These are phyloP conservation scores for Melanomma pulvis-pyrius DNA, from an alignment of 495 filamentous ascomycete species.

Conservation along the genomic window DNA sequence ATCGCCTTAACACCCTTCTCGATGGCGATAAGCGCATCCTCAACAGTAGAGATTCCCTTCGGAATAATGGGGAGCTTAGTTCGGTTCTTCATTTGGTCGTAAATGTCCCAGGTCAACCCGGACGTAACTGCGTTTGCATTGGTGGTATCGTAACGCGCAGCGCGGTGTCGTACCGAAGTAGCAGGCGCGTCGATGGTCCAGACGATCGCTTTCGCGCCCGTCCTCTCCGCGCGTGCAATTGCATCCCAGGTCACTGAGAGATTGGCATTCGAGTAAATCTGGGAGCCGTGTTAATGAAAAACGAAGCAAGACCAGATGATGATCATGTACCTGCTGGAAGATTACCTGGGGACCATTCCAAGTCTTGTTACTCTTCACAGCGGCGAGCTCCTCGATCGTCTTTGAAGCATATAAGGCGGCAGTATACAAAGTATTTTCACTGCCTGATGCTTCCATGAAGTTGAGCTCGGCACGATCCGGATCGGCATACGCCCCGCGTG, in stretches of 20 bases:
- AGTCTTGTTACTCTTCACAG: not conserved
- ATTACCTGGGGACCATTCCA: not conserved
- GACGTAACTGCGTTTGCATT: not conserved
- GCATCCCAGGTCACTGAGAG: slow-evolving; percentile 8
- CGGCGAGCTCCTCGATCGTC: not conserved
- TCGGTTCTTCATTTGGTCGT: slow-evolving; percentile 87
- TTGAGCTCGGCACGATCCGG: not conserved
- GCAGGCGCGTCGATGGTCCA: slow-evolving; percentile 61
- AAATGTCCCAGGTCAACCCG: slow-evolving; percentile 80
- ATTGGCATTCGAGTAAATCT: slow-evolving; percentile 15
- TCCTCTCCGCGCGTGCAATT: slow-evolving; percentile 48
- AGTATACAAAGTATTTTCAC: not conserved
- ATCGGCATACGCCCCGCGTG: not conserved
- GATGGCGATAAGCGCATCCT: slow-evolving; percentile 84
- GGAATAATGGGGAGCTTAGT: slow-evolving; percentile 94
- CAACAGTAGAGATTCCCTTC: slow-evolving; percentile 93
- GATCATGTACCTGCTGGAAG: not conserved
- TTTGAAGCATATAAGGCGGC: not conserved
- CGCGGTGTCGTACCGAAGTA: not conserved
- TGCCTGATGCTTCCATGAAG: not conserved
- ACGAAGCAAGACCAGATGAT: not conserved
- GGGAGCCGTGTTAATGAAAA: not conserved
- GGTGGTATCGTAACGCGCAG: not conserved
- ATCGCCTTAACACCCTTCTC: slow-evolving; percentile 84
- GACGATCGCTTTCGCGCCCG: slow-evolving; percentile 67